Evolutionary conservation across 2,329 filamentous ascomycete species (phyloP), one percentile per base, ranked within the genome.

Genomic region (Talaromyces sp.): DNA sequence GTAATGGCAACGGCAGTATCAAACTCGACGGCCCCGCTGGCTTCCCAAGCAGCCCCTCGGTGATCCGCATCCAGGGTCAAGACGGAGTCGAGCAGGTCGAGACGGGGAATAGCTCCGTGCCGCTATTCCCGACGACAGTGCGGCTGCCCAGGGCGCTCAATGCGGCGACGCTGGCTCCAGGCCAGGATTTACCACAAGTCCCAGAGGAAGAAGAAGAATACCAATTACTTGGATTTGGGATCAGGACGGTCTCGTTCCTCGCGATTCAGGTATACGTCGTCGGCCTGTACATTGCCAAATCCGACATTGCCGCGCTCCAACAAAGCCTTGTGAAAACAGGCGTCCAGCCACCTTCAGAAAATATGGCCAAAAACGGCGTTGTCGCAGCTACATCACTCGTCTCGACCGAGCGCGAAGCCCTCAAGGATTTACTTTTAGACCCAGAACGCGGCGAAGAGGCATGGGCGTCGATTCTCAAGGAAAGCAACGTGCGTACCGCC

Each of bases 211-310:
- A 84, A 74, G 68, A 89, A 48, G 82, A 96, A 68, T 97, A 97
- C 74, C 92, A 91, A 24, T 82, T 97, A 0, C 83, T 97, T 7
- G 94, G 94, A 0, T 78, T 97, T 5, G 94, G 94, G 19, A 88
- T 95, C 64, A 85, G 94, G 59, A 92, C 89, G 0, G 94, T 99
- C 32, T 95, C 90, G 26, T 96, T 97, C 74, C 78, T 97, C 51
- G 80, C 85, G 54, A 91, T 99, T 51, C 88, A 96, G 73, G 94
- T 99, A 57, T 99, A 99, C 77, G 89, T 97, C 19, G 89, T 96
- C 0, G 94, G 93, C 17, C 85, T 95, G 68, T 99, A 99, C 77
- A 83, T 97, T 27, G 90, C 92, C 27, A 93, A 88, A 0, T 80
- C 87, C 41, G 92, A 96, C 69, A 86, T 99, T 61, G 86, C 88